Base-by-base conservation (phyloP, 805 yeast species). In the Candida silvicultrix region DNA sequence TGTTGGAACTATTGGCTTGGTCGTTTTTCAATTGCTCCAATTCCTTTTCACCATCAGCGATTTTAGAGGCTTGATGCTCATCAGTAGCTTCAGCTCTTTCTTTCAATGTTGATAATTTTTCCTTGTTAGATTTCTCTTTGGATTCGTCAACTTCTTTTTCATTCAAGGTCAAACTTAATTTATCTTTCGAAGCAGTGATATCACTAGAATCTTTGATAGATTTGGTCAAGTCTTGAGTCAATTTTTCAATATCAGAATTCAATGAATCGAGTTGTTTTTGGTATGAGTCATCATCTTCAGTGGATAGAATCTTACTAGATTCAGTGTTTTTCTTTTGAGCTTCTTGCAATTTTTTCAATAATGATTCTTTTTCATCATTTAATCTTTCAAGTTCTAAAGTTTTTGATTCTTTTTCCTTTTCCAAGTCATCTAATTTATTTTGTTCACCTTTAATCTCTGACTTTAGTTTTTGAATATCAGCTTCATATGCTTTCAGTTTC, bases 401-500 rank as follows among this genome's bases (percentile, higher is more conserved):
- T 38, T 56, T 53, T 3, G 25, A 38, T 8, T 49, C 45, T 39
- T 57, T 50, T 11, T 46, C 45, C 35, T 42, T 49, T 12, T 35
- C 38, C 21, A 55, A 41, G 2, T 50, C 58, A 15, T 50, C 56
- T 16, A 51, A 52, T 38, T 53, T 47, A n/a, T 42, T 42, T 38
- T 51, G 46, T 23, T 57, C 58, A n/a, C 40, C 42, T 40, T 43
- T 44, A 20, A 60, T 37, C 14, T 47, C 45, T 6, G 14, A 2
- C 44, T 53, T 55, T 36, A 57, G 23, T 8, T 5, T 42, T 29
- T 49, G 51, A 39, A 56, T 51, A 12, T 55, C 54, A 21, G 40
- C 39, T 40, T 51, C 50, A n/a, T 54, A 41, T 1, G 19, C 49
- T 41, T 41, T 48, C 18, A 58, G 43, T 41, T 52, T 49, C 41